These are phyloP conservation scores for Malus fusca DNA, from an alignment of 306 rosid genomes.

Conservation along the genomic window DNA sequence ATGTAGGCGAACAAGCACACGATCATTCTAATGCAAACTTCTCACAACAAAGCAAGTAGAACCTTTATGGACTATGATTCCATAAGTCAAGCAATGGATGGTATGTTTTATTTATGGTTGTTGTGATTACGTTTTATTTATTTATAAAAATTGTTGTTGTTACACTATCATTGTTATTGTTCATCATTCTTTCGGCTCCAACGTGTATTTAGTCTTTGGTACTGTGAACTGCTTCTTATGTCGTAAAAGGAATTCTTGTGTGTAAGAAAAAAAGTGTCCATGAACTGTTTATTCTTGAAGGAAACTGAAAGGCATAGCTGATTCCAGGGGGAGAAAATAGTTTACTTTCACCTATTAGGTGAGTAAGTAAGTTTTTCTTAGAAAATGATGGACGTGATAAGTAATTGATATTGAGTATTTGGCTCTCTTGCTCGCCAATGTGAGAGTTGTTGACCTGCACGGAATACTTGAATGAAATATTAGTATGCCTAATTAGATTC, in stretches of 20 bases:
- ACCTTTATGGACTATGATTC: constrained; percentile 92
- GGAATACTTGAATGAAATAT: neutral
- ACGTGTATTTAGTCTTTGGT: neutral
- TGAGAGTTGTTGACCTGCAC: neutral
- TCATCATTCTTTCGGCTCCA: neutral
- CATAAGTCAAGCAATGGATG: constrained; percentile 87
- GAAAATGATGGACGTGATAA: neutral
- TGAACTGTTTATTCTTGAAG: neutral
- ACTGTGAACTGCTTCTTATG: neutral
- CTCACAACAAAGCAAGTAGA: constrained; percentile 75
- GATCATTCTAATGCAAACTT: constrained; percentile 85
- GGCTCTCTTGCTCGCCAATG: neutral
- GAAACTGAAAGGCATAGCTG: neutral
- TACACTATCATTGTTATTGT: neutral
- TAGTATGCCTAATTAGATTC: neutral
- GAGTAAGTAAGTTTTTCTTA: neutral
- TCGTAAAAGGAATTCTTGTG: neutral
- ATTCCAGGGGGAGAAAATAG: neutral
- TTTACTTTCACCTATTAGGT: neutral
- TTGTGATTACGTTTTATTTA: neutral
- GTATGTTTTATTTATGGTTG: constrained; percentile 28
- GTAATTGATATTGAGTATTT: neutral
- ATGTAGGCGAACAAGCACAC: constrained; percentile 89
- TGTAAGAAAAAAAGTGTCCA: neutral
- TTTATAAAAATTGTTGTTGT: neutral